These are phyloP conservation scores for Digitaria exilis DNA, from an alignment of 202 grass and related monocot genomes.

Conservation along the genomic window DNA sequence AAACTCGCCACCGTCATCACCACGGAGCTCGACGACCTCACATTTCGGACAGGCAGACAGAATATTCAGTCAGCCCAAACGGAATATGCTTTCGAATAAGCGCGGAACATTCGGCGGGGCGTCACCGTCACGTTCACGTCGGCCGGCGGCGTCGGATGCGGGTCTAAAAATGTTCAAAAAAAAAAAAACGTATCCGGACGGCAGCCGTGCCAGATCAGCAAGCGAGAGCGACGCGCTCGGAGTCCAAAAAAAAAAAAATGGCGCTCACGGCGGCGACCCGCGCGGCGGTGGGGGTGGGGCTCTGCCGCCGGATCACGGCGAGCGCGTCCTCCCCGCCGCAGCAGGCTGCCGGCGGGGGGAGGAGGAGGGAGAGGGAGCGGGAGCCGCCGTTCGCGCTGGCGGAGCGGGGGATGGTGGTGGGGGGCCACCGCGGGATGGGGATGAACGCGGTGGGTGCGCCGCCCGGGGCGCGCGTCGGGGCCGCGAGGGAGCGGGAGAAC, in stretches of 20 bases:
- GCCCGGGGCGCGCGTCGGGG: constrained; percentile 48
- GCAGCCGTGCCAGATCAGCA: constrained; percentile 15
- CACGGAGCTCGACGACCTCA: not conserved
- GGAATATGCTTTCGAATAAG: constrained; percentile 28
- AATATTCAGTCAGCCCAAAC: constrained; percentile 2
- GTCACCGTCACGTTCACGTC: not conserved
- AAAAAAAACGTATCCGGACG: not conserved
- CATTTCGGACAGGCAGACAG: not conserved
- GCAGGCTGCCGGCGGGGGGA: not conserved
- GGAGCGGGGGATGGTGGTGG: constrained; percentile 53
- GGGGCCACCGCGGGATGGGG: constrained; percentile 89
- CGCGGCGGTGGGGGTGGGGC: constrained; percentile 28
- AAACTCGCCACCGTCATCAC: not conserved
- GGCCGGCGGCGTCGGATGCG: not conserved
- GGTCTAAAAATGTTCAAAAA: constrained; percentile 57
- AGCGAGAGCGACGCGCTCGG: not conserved
- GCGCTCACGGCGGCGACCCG: constrained; percentile 20
- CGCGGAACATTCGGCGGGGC: not conserved
- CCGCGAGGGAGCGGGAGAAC: constrained; percentile 73
- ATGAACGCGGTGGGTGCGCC: constrained; percentile 80
- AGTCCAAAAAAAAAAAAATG: too few species aligned
- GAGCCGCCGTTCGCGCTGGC: constrained; percentile 20
- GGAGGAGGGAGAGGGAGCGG: too few species aligned
- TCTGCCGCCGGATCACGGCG: constrained; percentile 37
- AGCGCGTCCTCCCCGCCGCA: constrained; percentile 13